Evolutionary conservation across 176 grass and related monocot species (phyloP).

Genomic region (Avena eriantha): DNA sequence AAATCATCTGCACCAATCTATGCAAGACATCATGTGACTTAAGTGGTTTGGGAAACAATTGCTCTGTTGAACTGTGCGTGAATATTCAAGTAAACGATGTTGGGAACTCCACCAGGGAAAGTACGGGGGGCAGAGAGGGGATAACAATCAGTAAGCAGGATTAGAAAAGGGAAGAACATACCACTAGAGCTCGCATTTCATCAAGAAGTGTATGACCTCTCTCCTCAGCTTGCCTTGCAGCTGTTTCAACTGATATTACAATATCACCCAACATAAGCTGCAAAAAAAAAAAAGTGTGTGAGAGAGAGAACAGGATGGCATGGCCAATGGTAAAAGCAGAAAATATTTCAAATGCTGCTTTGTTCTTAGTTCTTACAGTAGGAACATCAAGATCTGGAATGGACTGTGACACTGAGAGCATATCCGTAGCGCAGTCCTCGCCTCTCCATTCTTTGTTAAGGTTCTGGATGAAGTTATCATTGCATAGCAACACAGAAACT

Average conservation of each 20-base stretch:
- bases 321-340: constrained; percentile 22
- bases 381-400: constrained; percentile 76
- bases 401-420: constrained; percentile 75
- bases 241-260: constrained; percentile 90
- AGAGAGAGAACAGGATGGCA: constrained; percentile 26
- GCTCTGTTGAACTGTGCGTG: neutral
- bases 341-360: constrained; percentile 33
- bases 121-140: neutral
- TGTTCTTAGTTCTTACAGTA: constrained; percentile 83
- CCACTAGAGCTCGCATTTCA: constrained; percentile 84
- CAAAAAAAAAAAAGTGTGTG: constrained; percentile 21
- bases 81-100: neutral
- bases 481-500: constrained; percentile 75
- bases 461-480: constrained; percentile 70
- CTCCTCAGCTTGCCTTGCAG: constrained; percentile 90
- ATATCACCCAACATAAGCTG: constrained; percentile 92
- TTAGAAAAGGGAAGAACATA: constrained; percentile 38
- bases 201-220: constrained; percentile 90
- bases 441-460: constrained; percentile 86
- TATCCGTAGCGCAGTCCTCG: constrained; percentile 61
- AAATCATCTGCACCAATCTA: neutral
- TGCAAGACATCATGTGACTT: neutral
- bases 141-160: neutral
- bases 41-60: neutral
- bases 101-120: neutral